Evolutionary conservation across 805 yeast genomes (phyloP).

Genomic region (Saturnispora gosingensis): DNA sequence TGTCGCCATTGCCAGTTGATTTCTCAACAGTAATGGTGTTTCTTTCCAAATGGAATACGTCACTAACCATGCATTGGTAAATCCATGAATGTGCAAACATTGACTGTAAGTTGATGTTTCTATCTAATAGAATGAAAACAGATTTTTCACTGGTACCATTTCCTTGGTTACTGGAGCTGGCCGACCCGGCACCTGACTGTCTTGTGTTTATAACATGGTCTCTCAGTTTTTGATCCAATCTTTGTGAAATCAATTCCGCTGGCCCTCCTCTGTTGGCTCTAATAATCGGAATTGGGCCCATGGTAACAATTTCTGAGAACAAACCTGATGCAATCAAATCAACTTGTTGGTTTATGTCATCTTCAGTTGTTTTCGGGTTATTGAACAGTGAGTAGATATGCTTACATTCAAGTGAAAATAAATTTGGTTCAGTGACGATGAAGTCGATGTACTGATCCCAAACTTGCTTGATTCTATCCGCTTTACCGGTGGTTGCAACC

Average conservation of each 20-base stretch:
- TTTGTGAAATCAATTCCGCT: slow-evolving; percentile 87
- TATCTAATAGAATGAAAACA: slow-evolving; percentile 74
- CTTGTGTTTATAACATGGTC: slow-evolving; percentile 74
- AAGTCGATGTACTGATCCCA: slow-evolving; percentile 92
- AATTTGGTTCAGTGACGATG: slow-evolving; percentile 84
- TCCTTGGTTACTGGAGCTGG: slow-evolving; percentile 2
- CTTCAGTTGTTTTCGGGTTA: slow-evolving; percentile 65
- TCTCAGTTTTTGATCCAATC: slow-evolving; percentile 72
- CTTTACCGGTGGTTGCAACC: slow-evolving; percentile 63
- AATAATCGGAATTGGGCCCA: slow-evolving; percentile 77
- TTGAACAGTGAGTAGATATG: slow-evolving; percentile 61
- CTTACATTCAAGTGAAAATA: slow-evolving; percentile 69
- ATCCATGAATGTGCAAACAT: slow-evolving; percentile 98
- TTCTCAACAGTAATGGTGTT: slow-evolving; percentile 65
- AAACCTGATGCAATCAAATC: slow-evolving; percentile 70
- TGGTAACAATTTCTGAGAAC: slow-evolving; percentile 68
- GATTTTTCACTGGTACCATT: slow-evolving; percentile 38
- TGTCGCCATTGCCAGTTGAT: slow-evolving; percentile 21
- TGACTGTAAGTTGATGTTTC: slow-evolving; percentile 82
- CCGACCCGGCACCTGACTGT: slow-evolving; percentile 13
- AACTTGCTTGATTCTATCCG: slow-evolving; percentile 72
- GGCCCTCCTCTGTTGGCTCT: slow-evolving; percentile 91
- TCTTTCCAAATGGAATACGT: slow-evolving; percentile 72
- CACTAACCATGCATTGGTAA: slow-evolving; percentile 92
- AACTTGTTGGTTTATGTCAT: slow-evolving; percentile 57